These are phyloP conservation scores for Sphagnurus paluster DNA, from an alignment of 1,284 basidiomycete species.

Conservation along the genomic window DNA sequence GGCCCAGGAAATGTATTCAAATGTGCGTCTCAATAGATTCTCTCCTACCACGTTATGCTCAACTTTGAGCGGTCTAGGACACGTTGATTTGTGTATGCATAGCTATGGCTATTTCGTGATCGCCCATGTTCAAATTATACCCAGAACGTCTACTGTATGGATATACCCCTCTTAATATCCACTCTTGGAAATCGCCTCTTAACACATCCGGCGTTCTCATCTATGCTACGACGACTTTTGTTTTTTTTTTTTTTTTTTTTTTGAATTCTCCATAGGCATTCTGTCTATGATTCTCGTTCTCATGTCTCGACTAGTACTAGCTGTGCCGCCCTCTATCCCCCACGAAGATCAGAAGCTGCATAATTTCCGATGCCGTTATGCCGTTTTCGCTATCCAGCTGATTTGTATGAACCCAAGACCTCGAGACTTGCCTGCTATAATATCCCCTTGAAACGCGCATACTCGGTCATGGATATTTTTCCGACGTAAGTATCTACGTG, in stretches of 20 bases:
- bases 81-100: conserved; percentile 76
- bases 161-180: conserved; percentile 31
- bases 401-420: conserved; percentile 14
- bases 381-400: conserved; percentile 14
- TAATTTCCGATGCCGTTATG: conserved; percentile 23
- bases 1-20: conserved; percentile 68
- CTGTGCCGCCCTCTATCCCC: conserved; percentile 24
- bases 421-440: conserved; percentile 7
- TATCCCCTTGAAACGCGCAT: conserved; percentile 15
- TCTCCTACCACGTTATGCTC: conserved; percentile 15
- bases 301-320: conserved; percentile 25
- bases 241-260: too few relatives aligned
- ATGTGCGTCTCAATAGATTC: conserved; percentile 44
- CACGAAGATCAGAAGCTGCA: conserved; percentile 30
- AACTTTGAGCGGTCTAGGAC: conserved; percentile 45
- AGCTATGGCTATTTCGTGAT: conserved; percentile 60
- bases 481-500: neutral
- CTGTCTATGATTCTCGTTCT: conserved; percentile 4
- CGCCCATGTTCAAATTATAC: conserved; percentile 19
- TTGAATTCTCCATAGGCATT: too few relatives aligned
- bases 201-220: conserved; percentile 1
- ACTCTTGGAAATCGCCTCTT: conserved; percentile 18
- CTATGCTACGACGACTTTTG: conserved; percentile 3
- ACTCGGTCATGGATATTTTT: neutral
- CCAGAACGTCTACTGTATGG: conserved; percentile 26